These are phyloP conservation scores for Raddia guianensis DNA, from an alignment of 176 grass and related monocot genomes.

Conservation along the genomic window DNA sequence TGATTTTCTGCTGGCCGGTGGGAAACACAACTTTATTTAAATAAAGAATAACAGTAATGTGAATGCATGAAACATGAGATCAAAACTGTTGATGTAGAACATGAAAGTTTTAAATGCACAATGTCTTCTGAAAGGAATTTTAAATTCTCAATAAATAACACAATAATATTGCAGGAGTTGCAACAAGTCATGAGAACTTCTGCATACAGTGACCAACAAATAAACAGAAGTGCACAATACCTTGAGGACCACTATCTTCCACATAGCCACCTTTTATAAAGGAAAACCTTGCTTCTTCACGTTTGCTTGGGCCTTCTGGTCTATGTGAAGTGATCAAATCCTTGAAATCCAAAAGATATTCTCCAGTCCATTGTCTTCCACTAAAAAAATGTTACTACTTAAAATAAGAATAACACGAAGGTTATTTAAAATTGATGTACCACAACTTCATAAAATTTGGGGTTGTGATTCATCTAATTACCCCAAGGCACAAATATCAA, in stretches of 20 bases:
- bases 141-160: background rate
- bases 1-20: slow-evolving; percentile 46
- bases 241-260: slow-evolving; percentile 62
- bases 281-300: slow-evolving; percentile 89
- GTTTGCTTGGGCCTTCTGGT: slow-evolving; percentile 39
- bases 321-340: slow-evolving; percentile 56
- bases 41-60: background rate
- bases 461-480: background rate
- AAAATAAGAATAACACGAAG: slow-evolving; percentile 8
- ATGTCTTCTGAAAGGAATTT: background rate
- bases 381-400: slow-evolving; percentile 39
- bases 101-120: background rate
- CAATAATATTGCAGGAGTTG: background rate
- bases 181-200: background rate
- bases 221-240: slow-evolving; percentile 26
- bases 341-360: slow-evolving; percentile 93
- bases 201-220: background rate
- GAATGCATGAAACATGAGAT: background rate
- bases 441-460: background rate
- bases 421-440: slow-evolving; percentile 5
- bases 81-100: background rate
- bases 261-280: slow-evolving; percentile 88
- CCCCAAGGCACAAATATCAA: background rate
- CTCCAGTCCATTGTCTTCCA: slow-evolving; percentile 88
- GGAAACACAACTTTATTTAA: background rate